Percentiles rank a stretch among this genome's conserved stretches.
Conservation (phyloP, 768 basidiomycete genomes). For the Psilocybe azurescens region DNA sequence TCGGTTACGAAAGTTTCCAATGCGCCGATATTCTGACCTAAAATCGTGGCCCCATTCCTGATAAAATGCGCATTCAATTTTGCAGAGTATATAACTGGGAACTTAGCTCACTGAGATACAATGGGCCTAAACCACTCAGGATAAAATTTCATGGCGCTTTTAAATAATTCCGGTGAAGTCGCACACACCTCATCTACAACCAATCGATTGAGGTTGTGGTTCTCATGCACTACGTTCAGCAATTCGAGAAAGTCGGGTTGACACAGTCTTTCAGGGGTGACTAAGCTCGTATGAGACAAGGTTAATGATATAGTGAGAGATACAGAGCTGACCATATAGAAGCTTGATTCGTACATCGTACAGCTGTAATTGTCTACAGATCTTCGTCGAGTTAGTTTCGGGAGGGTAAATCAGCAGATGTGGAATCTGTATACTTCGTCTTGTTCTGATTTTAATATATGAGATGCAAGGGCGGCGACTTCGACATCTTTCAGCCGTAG, state of each 20-base stretch:
- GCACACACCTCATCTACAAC: conserved; percentile 77
- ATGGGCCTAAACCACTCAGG: conserved; percentile 58
- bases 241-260: conserved; percentile 56
- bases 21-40: conserved; percentile 70
- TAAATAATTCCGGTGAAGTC: not conserved
- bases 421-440: conserved; percentile 44
- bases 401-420: not conserved
- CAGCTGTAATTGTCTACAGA: conserved; percentile 63
- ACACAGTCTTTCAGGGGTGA: conserved; percentile 78
- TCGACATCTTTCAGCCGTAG: conserved; percentile 58
- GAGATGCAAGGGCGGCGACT: conserved; percentile 71
- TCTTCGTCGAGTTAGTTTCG: conserved; percentile 41
- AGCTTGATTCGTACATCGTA: conserved; percentile 63
- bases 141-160: no score
- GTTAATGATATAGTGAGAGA: not conserved
- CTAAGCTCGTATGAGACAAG: conserved; percentile 36
- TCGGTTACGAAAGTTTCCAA: conserved; percentile 71
- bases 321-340: conserved; percentile 65
- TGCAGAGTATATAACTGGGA: no score
- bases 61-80: not conserved
- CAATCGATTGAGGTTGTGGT: conserved; percentile 68
- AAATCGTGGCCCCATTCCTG: conserved; percentile 91
- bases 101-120: conserved; percentile 70
- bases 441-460: conserved; percentile 60
- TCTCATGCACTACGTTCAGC: conserved; percentile 54